Percentiles rank a stretch among this genome's conserved stretches.
Evolutionary conservation across 371 early-diverging fungal species (phyloP).

Genomic region (Mucor velutinosus): DNA sequence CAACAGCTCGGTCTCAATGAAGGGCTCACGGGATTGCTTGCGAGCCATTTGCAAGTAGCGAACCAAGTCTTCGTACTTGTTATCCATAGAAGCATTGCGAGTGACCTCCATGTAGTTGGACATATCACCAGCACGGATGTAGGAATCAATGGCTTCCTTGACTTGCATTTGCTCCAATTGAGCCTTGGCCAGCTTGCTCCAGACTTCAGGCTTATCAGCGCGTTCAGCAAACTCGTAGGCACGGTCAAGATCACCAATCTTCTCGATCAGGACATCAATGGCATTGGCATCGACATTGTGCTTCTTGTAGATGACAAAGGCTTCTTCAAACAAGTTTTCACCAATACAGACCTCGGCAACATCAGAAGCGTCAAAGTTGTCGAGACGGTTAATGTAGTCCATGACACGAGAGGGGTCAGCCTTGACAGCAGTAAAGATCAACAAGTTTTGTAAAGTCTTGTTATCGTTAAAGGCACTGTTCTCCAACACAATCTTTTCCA

Average conservation of each 20-base stretch:
- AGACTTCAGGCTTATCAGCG: slow-evolving; percentile 87
- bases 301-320: slow-evolving; percentile 93
- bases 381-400: slow-evolving; percentile 91
- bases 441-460: slow-evolving; percentile 94
- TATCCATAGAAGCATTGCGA: slow-evolving; percentile 72
- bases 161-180: slow-evolving; percentile 89
- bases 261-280: slow-evolving; percentile 87
- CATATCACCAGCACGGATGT: slow-evolving; percentile 92
- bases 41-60: slow-evolving; percentile 94
- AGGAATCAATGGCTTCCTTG: slow-evolving; percentile 96
- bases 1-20: slow-evolving; percentile 91
- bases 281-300: slow-evolving; percentile 87
- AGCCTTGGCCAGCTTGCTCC: slow-evolving; percentile 94
- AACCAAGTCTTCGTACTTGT: slow-evolving; percentile 91
- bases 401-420: slow-evolving; percentile 90
- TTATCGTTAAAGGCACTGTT: slow-evolving; percentile 92
- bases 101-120: slow-evolving; percentile 92
- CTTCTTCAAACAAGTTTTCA: slow-evolving; percentile 91
- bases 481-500: slow-evolving; percentile 96
- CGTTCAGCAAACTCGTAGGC: slow-evolving; percentile 95
- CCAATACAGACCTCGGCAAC: slow-evolving; percentile 94
- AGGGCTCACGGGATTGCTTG: slow-evolving; percentile 88
- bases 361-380: slow-evolving; percentile 94
- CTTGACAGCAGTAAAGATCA: slow-evolving; percentile 97
- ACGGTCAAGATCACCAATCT: slow-evolving; percentile 91